A percentile compares a stretch with the other conserved stretches of the same genome.
Conservation (phyloP, 139 green algal species). For the Pleodorina starrii region DNA sequence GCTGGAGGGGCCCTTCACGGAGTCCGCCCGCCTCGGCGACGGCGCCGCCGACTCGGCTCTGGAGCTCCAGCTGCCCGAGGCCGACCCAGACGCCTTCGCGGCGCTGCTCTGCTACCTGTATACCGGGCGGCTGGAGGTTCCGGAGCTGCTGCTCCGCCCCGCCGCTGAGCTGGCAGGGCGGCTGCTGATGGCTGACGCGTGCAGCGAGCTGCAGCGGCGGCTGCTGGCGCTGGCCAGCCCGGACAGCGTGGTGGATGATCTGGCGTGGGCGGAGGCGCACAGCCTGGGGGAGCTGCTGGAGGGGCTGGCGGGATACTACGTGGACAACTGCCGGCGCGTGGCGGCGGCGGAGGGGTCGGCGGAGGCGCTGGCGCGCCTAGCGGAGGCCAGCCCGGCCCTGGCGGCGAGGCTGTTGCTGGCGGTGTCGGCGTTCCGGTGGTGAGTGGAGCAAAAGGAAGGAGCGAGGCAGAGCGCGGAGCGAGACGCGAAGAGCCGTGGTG, state of each 20-base stretch:
- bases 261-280: constrained; percentile 28
- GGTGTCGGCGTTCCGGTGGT: background rate
- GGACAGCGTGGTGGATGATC: background rate
- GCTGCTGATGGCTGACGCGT: background rate
- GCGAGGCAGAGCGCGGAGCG: no score
- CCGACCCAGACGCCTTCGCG: background rate
- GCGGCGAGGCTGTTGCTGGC: constrained; percentile 2
- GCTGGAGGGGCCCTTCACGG: background rate
- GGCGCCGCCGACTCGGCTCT: background rate
- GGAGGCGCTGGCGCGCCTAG: background rate
- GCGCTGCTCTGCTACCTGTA: constrained; percentile 15
- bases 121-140: background rate
- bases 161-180: no score
- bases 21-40: background rate
- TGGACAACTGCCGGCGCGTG: background rate
- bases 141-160: background rate
- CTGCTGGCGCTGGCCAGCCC: background rate
- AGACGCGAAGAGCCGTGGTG: no score
- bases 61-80: background rate
- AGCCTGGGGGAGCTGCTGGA: background rate
- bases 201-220: background rate
- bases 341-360: constrained; percentile 1
- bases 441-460: no score
- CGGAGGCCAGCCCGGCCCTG: background rate
- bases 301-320: background rate